Conservation (phyloP, 306 rosid species). For the Gillenia trifoliata region DNA sequence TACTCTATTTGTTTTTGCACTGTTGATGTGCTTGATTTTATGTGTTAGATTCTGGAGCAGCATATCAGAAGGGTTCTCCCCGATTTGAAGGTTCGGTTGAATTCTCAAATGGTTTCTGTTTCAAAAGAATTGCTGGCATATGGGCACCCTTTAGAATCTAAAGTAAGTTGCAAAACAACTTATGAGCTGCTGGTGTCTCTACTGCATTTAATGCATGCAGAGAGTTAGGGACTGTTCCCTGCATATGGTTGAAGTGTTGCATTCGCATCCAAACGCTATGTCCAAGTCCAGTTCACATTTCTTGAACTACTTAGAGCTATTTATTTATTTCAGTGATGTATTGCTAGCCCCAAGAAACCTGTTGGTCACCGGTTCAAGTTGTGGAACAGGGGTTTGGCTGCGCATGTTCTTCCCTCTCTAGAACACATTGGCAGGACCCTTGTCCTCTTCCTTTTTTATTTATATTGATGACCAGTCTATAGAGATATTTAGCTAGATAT, state of each 20-base stretch:
- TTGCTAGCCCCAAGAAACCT: neutral
- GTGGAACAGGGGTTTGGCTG: neutral
- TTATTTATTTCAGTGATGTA: neutral
- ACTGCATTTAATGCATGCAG: neutral
- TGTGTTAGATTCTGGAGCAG: slow-evolving; percentile 36
- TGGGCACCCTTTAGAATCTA: slow-evolving; percentile 32
- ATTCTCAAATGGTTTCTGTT: slow-evolving; percentile 15
- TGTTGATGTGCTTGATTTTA: neutral
- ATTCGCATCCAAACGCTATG: neutral
- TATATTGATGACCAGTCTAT: neutral
- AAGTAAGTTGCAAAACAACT: slow-evolving; percentile 19
- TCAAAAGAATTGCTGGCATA: slow-evolving; percentile 25
- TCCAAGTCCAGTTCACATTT: neutral
- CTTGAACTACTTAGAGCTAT: neutral
- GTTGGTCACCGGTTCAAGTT: neutral
- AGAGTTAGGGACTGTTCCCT: neutral
- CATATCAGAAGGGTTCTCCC: slow-evolving; percentile 40
- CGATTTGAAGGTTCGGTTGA: slow-evolving; percentile 34
- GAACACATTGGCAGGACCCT: neutral
- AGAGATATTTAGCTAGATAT: neutral
- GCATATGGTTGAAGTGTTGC: neutral
- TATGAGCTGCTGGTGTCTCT: neutral
- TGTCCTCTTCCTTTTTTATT: neutral
- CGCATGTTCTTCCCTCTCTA: neutral
- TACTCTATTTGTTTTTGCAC: neutral